These are phyloP conservation scores for Barnettozyma wickerhamii DNA, from an alignment of 805 yeast species.

Conservation along the genomic window DNA sequence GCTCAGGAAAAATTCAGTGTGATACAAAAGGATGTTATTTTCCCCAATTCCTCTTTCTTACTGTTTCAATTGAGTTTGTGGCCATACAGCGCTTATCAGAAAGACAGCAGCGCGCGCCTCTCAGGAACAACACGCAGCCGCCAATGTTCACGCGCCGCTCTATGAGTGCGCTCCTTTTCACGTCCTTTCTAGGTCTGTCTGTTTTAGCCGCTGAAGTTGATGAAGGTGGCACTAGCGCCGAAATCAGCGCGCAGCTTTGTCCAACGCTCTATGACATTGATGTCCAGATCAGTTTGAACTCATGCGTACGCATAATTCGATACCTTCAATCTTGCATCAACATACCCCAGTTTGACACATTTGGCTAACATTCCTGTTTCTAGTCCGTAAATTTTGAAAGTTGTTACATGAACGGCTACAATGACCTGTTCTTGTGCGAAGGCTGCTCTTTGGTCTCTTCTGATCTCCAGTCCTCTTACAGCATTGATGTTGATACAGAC, in stretches of 20 bases:
- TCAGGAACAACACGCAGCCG: too few relatives aligned
- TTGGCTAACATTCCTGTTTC: background rate
- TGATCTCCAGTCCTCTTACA: background rate
- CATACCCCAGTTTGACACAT: background rate
- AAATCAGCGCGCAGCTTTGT: constrained; percentile 3
- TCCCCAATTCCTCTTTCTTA: too few relatives aligned
- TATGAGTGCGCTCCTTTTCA: too few relatives aligned
- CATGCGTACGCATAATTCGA: constrained; percentile 13
- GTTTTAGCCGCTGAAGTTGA: constrained; percentile 1
- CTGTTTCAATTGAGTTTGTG: too few relatives aligned
- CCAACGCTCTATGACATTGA: constrained; percentile 4
- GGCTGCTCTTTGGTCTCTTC: constrained; percentile 22
- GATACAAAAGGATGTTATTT: background rate
- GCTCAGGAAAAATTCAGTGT: too few relatives aligned
- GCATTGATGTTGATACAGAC: constrained; percentile 13
- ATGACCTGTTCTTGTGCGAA: constrained; percentile 22
- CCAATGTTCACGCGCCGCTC: too few relatives aligned
- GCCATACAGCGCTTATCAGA: too few relatives aligned
- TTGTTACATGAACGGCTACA: constrained; percentile 21
- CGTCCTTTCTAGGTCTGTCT: background rate
- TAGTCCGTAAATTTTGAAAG: constrained; percentile 14
- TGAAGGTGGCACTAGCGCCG: too few relatives aligned
- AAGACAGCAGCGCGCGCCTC: too few relatives aligned
- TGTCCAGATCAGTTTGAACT: constrained; percentile 8
- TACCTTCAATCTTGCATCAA: background rate